Evolutionary conservation across 441 rosid genomes (phyloP).

Genomic region (Pelargonium fulgidum): DNA sequence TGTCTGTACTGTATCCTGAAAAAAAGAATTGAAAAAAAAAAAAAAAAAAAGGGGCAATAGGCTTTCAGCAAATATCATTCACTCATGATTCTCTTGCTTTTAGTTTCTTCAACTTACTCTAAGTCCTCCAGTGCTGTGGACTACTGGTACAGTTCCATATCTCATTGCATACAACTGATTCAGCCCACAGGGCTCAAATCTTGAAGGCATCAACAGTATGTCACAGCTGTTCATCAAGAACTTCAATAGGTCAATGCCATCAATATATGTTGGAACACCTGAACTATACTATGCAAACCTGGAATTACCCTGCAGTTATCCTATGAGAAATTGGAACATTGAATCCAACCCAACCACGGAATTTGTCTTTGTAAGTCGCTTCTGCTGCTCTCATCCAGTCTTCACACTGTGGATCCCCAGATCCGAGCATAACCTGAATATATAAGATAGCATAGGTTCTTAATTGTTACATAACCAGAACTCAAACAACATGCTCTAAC

Average conservation of each 20-base stretch:
- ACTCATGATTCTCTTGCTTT: background rate
- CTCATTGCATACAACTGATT: constrained; percentile 94
- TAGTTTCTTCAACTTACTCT: constrained; percentile 45
- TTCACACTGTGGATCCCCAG: constrained; percentile 70
- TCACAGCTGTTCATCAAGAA: constrained; percentile 61
- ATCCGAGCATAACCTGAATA: constrained; percentile 84
- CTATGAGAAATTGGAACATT: constrained; percentile 82
- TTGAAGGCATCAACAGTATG: constrained; percentile 91
- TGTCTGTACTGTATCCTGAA: constrained; percentile 81
- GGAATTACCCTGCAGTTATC: constrained; percentile 83
- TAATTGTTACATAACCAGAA: too few relatives aligned
- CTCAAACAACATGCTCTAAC: too few relatives aligned
- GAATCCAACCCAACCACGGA: constrained; percentile 95
- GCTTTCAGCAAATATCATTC: constrained; percentile 9
- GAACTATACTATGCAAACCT: constrained; percentile 7
- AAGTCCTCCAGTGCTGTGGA: constrained; percentile 92
- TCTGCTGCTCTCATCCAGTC: constrained; percentile 83
- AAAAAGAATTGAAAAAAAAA: too few relatives aligned
- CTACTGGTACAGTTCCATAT: constrained; percentile 87
- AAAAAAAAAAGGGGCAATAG: constrained; percentile 7
- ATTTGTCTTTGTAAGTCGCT: constrained; percentile 56
- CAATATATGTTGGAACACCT: constrained; percentile 10
- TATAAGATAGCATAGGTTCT: too few relatives aligned
- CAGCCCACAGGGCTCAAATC: constrained; percentile 94
- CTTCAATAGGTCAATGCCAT: constrained; percentile 14